Conservation (phyloP, 2,329 filamentous ascomycete genomes). For the Lasiodiplodia sp. region DNA sequence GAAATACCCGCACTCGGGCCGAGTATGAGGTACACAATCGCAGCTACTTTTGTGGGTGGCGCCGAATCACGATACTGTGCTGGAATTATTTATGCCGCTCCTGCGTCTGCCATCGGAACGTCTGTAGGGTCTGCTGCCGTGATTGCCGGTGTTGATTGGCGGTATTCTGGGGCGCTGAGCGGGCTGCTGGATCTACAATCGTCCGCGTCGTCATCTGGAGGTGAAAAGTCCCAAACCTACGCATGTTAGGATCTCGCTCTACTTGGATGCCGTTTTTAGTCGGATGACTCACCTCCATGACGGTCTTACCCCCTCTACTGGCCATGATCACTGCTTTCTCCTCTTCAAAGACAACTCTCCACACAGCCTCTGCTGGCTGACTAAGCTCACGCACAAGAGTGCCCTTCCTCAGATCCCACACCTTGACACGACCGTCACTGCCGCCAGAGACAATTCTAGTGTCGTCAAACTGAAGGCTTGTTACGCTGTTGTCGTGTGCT, state of each 20-base stretch:
- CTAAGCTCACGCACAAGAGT: constrained; percentile 90
- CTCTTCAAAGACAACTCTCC: constrained; percentile 97
- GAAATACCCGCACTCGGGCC: constrained; percentile 3
- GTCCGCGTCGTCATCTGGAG: constrained; percentile 70
- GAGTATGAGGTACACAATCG: constrained; percentile 11
- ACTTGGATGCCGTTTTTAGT: constrained; percentile 8
- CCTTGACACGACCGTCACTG: constrained; percentile 96
- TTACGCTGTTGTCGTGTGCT: constrained; percentile 98
- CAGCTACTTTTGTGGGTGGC: constrained; percentile 19
- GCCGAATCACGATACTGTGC: constrained; percentile 13
- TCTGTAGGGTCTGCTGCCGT: constrained; percentile 10
- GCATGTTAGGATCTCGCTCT: neutral
- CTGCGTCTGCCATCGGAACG: constrained; percentile 27
- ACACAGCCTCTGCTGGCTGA: constrained; percentile 90
- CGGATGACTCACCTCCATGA: constrained; percentile 84
- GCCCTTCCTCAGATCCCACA: constrained; percentile 95
- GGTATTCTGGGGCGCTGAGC: constrained; percentile 50
- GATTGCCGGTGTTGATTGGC: constrained; percentile 7
- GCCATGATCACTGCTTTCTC: constrained; percentile 98
- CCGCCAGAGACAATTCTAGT: constrained; percentile 94
- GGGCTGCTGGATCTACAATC: constrained; percentile 50
- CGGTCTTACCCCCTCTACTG: constrained; percentile 80
- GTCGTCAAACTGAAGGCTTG: constrained; percentile 96
- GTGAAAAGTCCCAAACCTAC: constrained; percentile 94
- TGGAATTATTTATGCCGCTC: constrained; percentile 6